Conservation (phyloP, 2,329 filamentous ascomycete species). For the Colletotrichum falcatum region DNA sequence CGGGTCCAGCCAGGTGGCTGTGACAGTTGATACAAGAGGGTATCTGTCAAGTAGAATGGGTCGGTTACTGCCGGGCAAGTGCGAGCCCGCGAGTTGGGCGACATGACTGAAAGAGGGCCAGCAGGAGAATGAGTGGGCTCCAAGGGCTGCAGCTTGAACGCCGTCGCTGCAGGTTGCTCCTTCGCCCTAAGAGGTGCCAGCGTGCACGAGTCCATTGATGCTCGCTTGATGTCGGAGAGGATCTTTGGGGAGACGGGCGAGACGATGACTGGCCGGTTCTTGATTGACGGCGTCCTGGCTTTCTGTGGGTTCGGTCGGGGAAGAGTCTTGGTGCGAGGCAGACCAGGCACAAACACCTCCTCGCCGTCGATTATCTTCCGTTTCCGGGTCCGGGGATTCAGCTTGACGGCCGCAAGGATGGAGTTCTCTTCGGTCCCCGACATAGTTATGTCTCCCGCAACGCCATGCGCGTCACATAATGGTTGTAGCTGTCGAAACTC, state of each 20-base stretch:
- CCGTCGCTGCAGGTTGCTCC: not conserved
- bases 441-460: constrained; percentile 3
- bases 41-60: constrained; percentile 17
- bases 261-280: constrained; percentile 11
- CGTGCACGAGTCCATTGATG: constrained; percentile 22
- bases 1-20: constrained; percentile 14
- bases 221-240: constrained; percentile 23
- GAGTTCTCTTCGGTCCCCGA: constrained; percentile 49
- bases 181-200: constrained; percentile 18
- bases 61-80: not conserved
- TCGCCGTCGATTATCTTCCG: constrained; percentile 59
- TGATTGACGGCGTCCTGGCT: not conserved
- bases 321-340: constrained; percentile 43
- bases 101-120: constrained; percentile 27
- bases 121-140: constrained; percentile 19
- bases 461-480: not conserved
- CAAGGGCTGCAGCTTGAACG: constrained; percentile 20
- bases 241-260: constrained; percentile 33
- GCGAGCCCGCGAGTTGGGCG: constrained; percentile 21
- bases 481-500: not conserved
- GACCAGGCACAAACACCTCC: constrained; percentile 40
- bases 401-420: constrained; percentile 65
- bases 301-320: constrained; percentile 40
- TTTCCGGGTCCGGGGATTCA: constrained; percentile 59
- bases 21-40: constrained; percentile 3